Evolutionary conservation across 192 early-diverging fungal genomes (phyloP).

Genomic region (Spizellomyces punctatus): DNA sequence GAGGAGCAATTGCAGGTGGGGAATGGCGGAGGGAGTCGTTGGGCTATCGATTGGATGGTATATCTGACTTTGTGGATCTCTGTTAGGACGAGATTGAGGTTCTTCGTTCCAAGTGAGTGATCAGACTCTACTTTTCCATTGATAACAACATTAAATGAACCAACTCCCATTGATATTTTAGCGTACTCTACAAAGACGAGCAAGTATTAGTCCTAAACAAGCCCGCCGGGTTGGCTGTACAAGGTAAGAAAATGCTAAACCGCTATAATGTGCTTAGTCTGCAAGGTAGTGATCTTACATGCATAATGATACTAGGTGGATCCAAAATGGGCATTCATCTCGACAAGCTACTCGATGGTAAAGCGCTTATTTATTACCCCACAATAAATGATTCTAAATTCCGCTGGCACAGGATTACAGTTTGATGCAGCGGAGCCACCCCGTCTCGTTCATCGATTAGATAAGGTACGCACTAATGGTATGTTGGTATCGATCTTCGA

Average conservation of each 20-base stretch:
- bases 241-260: constrained; percentile 4
- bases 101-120: constrained; percentile 1
- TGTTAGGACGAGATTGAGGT: constrained; percentile 13
- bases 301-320: constrained; percentile 18
- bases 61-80: not conserved
- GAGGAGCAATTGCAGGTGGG: not conserved
- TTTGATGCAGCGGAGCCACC: constrained; percentile 34
- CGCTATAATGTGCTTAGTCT: no score
- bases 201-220: constrained; percentile 53
- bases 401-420: not conserved
- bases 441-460: constrained; percentile 52
- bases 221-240: constrained; percentile 41
- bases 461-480: constrained; percentile 27
- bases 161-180: not conserved
- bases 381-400: not conserved
- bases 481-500: not conserved
- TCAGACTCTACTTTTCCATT: not conserved
- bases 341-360: constrained; percentile 35
- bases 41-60: no score
- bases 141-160: not conserved
- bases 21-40: not conserved
- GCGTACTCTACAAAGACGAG: constrained; percentile 50
- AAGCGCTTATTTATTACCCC: not conserved
- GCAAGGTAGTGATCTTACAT: no score
- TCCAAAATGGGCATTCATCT: constrained; percentile 43